A percentile compares a stretch with the other conserved stretches of the same genome.
Conservation (phyloP, 805 yeast genomes). For the Metschnikowia santaceciliae region DNA sequence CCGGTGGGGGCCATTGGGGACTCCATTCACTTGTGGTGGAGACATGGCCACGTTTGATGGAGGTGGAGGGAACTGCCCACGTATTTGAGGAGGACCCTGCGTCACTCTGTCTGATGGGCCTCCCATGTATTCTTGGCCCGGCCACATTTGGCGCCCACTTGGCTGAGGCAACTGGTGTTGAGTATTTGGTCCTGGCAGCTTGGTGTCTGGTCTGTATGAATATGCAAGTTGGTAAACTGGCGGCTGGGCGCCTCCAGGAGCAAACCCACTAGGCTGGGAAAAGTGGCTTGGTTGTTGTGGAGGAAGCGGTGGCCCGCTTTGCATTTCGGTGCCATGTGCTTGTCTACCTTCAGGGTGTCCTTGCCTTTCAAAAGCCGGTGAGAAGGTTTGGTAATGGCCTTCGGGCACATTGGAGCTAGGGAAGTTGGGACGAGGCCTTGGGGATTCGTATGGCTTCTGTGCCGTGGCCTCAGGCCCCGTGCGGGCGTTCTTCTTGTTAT, state of each 20-base stretch:
- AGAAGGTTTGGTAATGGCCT: slow-evolving; percentile 2
- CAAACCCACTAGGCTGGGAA: slow-evolving; percentile 1
- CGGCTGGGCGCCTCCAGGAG: slow-evolving; percentile 6
- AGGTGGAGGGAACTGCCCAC: slow-evolving; percentile 14
- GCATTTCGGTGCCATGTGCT: slow-evolving; percentile 1
- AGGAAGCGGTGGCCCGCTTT: slow-evolving; percentile 6
- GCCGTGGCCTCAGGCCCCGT: slow-evolving; percentile 6
- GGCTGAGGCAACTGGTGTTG: slow-evolving; percentile 26
- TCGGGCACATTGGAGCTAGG: slow-evolving; percentile 2
- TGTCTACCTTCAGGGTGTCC: slow-evolving; percentile 4
- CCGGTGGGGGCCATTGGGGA: slow-evolving; percentile 13
- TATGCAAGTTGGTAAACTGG: slow-evolving; percentile 8
- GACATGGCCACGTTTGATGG: slow-evolving; percentile 14
- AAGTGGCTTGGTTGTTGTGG: slow-evolving; percentile 9
- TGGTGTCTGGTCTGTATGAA: slow-evolving; percentile 14
- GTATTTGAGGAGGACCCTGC: slow-evolving; percentile 14
- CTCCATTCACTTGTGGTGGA: slow-evolving; percentile 12
- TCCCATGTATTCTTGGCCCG: slow-evolving; percentile 14
- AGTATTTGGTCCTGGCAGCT: slow-evolving; percentile 16
- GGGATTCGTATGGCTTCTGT: slow-evolving; percentile 6
- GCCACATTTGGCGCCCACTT: slow-evolving; percentile 25
- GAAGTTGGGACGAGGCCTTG: slow-evolving; percentile 10
- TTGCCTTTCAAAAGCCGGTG: slow-evolving; percentile 3
- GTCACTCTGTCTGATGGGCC: slow-evolving; percentile 21
- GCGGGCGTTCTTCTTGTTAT: slow-evolving; percentile 9